A percentile compares a stretch with the other conserved stretches of the same genome.
These are phyloP conservation scores for Aspergillus floridensis DNA, from an alignment of 2,329 filamentous ascomycete genomes.

Conservation along the genomic window DNA sequence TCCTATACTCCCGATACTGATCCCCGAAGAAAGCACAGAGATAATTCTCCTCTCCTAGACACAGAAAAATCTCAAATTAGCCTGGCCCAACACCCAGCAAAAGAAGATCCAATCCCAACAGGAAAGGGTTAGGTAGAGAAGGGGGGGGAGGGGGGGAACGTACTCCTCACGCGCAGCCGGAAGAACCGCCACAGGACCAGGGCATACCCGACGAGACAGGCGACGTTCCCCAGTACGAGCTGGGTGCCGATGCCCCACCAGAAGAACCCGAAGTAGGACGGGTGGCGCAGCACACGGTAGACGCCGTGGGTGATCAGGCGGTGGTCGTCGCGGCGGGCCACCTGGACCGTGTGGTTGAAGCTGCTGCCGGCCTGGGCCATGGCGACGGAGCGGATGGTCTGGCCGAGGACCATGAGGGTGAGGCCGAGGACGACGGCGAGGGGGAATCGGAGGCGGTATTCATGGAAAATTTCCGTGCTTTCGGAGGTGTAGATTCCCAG, in stretches of 20 bases:
- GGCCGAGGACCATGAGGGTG: slow-evolving; percentile 64
- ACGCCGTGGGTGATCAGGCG: slow-evolving; percentile 78
- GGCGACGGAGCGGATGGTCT: slow-evolving; percentile 72
- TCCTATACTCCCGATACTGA: slow-evolving; percentile 73
- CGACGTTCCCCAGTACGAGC: slow-evolving; percentile 76
- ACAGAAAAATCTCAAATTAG: no score
- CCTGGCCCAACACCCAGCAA: no score
- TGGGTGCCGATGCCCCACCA: slow-evolving; percentile 98
- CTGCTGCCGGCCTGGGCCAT: slow-evolving; percentile 87
- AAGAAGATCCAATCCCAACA: no score
- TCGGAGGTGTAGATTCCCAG: neutral
- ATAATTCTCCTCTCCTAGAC: slow-evolving; percentile 69
- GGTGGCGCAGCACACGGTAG: slow-evolving; percentile 75
- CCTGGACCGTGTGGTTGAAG: slow-evolving; percentile 87
- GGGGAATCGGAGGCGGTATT: slow-evolving; percentile 16
- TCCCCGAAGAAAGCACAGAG: slow-evolving; percentile 79
- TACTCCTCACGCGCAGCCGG: slow-evolving; percentile 63
- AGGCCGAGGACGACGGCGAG: slow-evolving; percentile 57
- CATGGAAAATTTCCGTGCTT: slow-evolving; percentile 46
- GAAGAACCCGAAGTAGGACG: slow-evolving; percentile 96
- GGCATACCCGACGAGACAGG: slow-evolving; percentile 74
- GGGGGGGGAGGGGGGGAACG: slow-evolving; percentile 9
- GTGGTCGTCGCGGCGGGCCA: slow-evolving; percentile 66
- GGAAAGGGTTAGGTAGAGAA: neutral
- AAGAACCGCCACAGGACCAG: slow-evolving; percentile 86